phyloP scores from a whole-genome alignment of 2,329 filamentous ascomycete species.

The Magnaporthales sp. region DNA sequence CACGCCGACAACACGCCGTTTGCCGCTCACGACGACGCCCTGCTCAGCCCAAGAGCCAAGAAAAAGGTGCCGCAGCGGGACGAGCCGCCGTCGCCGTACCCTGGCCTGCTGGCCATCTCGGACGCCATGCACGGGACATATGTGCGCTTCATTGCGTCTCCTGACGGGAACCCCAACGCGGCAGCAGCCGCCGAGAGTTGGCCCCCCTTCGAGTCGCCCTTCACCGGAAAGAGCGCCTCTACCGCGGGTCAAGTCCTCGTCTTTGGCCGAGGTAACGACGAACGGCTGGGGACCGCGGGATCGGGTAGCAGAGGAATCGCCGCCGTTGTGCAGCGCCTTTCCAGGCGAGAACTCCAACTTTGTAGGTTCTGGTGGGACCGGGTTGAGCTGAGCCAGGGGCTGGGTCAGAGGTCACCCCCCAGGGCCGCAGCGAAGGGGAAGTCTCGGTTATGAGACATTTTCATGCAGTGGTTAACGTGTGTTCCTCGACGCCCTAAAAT shows the following conservation, averaged over 20 bases:
- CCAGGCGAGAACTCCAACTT: constrained; percentile 33
- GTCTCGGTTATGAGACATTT: background rate
- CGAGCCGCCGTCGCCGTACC: constrained; percentile 9
- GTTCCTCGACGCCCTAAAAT: too few relatives aligned
- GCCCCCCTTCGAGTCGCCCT: constrained; percentile 34
- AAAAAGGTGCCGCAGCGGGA: background rate
- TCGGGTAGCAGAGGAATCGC: constrained; percentile 27
- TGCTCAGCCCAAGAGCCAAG: constrained; percentile 13
- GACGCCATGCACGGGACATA: constrained; percentile 35
- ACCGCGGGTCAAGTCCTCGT: constrained; percentile 20
- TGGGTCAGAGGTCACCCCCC: constrained; percentile 16
- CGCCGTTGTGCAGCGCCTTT: constrained; percentile 32
- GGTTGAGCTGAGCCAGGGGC: constrained; percentile 36
- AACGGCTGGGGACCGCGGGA: constrained; percentile 25
- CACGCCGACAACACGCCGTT: constrained; percentile 37
- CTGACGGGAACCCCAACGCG: constrained; percentile 10
- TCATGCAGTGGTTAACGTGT: background rate
- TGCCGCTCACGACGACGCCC: constrained; percentile 30
- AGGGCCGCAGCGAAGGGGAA: background rate
- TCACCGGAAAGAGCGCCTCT: constrained; percentile 13
- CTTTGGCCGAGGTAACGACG: constrained; percentile 53
- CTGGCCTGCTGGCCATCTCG: constrained; percentile 28
- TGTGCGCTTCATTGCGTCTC: constrained; percentile 23
- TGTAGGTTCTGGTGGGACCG: constrained; percentile 55
- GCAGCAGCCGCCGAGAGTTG: constrained; percentile 17